A percentile compares a stretch with the other conserved stretches of the same genome.
Evolutionary conservation across 345 rosid species (phyloP).

Genomic region (Garcia nutans): DNA sequence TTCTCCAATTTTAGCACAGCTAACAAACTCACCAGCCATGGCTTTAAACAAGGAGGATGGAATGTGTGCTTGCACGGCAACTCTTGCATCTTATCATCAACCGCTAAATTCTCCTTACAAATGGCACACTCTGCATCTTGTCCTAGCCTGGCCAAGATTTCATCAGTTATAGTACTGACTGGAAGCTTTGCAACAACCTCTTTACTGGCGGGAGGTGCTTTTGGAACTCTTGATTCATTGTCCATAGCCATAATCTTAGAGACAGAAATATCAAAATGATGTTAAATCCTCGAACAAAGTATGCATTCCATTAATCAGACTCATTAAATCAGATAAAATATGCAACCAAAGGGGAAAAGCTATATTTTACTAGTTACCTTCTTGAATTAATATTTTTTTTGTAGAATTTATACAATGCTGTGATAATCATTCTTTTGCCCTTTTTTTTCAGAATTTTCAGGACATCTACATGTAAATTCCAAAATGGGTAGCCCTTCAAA

Average conservation of each 20-base stretch:
- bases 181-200: slow-evolving; percentile 92
- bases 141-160: slow-evolving; percentile 59
- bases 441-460: not conserved
- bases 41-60: slow-evolving; percentile 96
- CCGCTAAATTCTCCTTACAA: slow-evolving; percentile 75
- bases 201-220: slow-evolving; percentile 93
- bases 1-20: not conserved
- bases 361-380: not conserved
- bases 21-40: slow-evolving; percentile 80
- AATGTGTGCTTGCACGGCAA: slow-evolving; percentile 89
- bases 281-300: slow-evolving; percentile 2
- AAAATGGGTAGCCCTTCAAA: not conserved
- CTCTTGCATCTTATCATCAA: slow-evolving; percentile 86
- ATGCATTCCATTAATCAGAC: not conserved
- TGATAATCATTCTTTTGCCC: not conserved
- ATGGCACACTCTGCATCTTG: slow-evolving; percentile 81
- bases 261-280: slow-evolving; percentile 2
- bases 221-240: slow-evolving; percentile 46
- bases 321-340: slow-evolving; percentile 1
- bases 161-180: slow-evolving; percentile 55
- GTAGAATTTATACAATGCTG: not conserved
- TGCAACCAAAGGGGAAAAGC: not conserved
- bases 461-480: not conserved
- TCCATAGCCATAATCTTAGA: slow-evolving; percentile 51
- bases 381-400: not conserved